Evolutionary conservation across 495 filamentous ascomycete genomes (phyloP).

Genomic region (Xylaria nigripes): DNA sequence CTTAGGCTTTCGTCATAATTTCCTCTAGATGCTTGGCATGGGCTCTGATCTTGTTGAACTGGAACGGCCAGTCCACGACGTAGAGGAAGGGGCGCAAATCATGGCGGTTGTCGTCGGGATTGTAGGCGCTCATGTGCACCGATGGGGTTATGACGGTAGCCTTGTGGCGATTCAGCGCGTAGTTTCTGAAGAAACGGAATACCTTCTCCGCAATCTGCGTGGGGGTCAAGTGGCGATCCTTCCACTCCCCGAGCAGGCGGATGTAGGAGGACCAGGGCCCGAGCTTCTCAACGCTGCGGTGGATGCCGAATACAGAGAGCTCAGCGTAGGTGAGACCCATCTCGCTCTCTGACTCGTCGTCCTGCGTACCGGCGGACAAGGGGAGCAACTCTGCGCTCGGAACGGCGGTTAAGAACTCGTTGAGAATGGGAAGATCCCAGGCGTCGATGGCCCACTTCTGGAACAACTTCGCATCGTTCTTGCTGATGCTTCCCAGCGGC

Average conservation of each 20-base stretch:
- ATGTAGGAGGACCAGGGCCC: constrained; percentile 56
- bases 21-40: constrained; percentile 1
- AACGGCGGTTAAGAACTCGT: constrained; percentile 55
- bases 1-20: background rate
- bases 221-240: constrained; percentile 25
- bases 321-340: constrained; percentile 48
- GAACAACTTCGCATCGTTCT: constrained; percentile 61
- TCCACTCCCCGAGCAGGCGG: constrained; percentile 53
- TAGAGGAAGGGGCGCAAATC: constrained; percentile 51
- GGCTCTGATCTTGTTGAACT: constrained; percentile 5
- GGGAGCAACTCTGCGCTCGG: constrained; percentile 71
- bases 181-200: constrained; percentile 49
- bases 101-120: constrained; percentile 59
- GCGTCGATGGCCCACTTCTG: constrained; percentile 50
- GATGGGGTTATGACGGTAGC: constrained; percentile 47
- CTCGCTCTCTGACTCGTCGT: constrained; percentile 51
- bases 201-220: constrained; percentile 42
- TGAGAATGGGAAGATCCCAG: constrained; percentile 57
- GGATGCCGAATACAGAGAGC: constrained; percentile 46
- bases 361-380: constrained; percentile 51
- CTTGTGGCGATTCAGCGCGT: constrained; percentile 48
- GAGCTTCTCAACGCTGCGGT: constrained; percentile 55
- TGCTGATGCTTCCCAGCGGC: constrained; percentile 34
- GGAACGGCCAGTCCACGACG: constrained; percentile 7
- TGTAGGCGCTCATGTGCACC: constrained; percentile 46